These are phyloP conservation scores for Notholithocarpus densiflorus DNA, from an alignment of 306 rosid genomes.

Conservation along the genomic window DNA sequence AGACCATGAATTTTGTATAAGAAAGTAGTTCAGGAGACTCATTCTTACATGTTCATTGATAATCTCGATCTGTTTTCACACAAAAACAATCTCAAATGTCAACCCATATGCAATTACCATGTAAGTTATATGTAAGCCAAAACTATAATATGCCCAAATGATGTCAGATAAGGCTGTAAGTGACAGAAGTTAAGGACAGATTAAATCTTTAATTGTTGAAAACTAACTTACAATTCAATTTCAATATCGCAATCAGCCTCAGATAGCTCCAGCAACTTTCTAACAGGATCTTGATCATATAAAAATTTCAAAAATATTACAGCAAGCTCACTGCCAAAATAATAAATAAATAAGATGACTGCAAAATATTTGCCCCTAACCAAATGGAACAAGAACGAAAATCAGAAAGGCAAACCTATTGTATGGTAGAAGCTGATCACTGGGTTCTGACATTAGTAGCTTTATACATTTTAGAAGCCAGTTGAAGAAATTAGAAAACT, in stretches of 20 bases:
- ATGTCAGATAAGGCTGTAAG: conserved; percentile 7
- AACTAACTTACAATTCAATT: conserved; percentile 70
- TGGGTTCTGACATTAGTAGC: conserved; percentile 86
- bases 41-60: neutral
- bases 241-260: conserved; percentile 59
- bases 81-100: conserved; percentile 7
- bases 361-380: conserved; percentile 15
- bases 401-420: conserved; percentile 56
- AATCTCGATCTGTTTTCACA: neutral
- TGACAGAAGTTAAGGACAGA: conserved; percentile 16
- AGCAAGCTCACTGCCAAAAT: conserved; percentile 85
- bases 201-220: neutral
- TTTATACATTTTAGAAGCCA: conserved; percentile 93
- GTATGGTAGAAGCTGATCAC: conserved; percentile 87
- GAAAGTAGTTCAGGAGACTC: neutral
- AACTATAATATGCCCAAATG: neutral
- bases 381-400: conserved; percentile 14
- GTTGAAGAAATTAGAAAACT: conserved; percentile 95
- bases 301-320: conserved; percentile 82
- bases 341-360: conserved; percentile 21
- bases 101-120: conserved; percentile 4
- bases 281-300: conserved; percentile 90
- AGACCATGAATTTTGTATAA: neutral
- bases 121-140: conserved; percentile 19
- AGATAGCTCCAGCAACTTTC: conserved; percentile 75